Evolutionary conservation across 139 green algal genomes (phyloP), one percentile per base, ranked within the genome.

Genomic region (Chlamydomonas applanata): DNA sequence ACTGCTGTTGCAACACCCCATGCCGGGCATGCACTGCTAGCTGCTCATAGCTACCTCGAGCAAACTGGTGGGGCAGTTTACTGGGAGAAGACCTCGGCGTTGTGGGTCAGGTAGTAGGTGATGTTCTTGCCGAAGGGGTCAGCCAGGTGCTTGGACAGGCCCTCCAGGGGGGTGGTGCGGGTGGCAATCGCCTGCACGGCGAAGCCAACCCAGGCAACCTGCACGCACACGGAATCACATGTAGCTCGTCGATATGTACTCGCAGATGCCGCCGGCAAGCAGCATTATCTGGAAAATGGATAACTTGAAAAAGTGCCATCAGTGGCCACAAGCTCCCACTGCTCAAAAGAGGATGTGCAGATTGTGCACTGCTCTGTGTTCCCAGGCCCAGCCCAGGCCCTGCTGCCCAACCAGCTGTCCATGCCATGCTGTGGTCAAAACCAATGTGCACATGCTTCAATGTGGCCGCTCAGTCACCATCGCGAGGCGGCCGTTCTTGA

Each of bases 401-500:
- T n/a, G n/a, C n/a, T n/a, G n/a, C n/a, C n/a, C n/a, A n/a, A n/a
- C n/a, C n/a, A 19, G 40, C 40, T 49, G 40, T 7, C 40, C 7
- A 19, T 49, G 7, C 7, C 40, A 49, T 19, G 40, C 40, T 49
- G 40, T 7, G 7, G 40, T 49, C 7, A n/a, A n/a, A n/a, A 11
- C 40, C 11, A 11, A 62, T 27, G 22, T 62, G 54, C 13, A 27
- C 54, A 27, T 9, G n/a, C 54, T 62, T 5, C 22, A 62, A 17
- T 62, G 20, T 29, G 5, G n/a, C 22, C 9, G 54, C 9, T 4
- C 11, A 33, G 81, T 77, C 71, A 95, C 86, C 93, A 97, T 97
- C 40, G 93, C 93, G 2, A 97, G 87, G 82, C 94, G 90, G 64
- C 91, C 95, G 83, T 98, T 98, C 91, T 98, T 98, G 74, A 98